These are phyloP conservation scores for Aspergillus taichungensis DNA, from an alignment of 495 filamentous ascomycete species.

Conservation along the genomic window DNA sequence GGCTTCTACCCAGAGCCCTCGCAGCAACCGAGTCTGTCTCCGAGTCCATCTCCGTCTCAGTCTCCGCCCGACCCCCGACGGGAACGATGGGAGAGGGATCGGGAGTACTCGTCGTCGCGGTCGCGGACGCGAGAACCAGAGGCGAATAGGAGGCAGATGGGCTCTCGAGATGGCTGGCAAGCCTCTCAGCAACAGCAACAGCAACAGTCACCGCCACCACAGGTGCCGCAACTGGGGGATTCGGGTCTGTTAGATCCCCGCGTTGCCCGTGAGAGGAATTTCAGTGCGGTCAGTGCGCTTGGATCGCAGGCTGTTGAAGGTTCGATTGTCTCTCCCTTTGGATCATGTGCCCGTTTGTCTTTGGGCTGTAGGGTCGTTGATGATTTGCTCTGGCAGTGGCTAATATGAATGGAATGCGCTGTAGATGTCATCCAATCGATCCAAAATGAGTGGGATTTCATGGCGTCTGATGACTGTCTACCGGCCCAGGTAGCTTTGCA, in stretches of 20 bases:
- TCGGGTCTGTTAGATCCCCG: conserved; percentile 13
- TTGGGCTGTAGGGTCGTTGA: not conserved
- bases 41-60: conserved; percentile 16
- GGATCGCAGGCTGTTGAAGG: conserved; percentile 36
- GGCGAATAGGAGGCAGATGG: conserved; percentile 17
- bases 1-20: conserved; percentile 33
- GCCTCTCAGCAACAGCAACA: no score
- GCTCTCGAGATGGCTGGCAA: conserved; percentile 17
- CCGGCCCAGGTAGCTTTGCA: conserved; percentile 89
- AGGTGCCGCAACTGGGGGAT: conserved; percentile 9
- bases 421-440: conserved; percentile 61
- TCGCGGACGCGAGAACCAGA: conserved; percentile 31
- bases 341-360: not conserved
- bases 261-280: conserved; percentile 18
- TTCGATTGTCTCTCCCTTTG: conserved; percentile 9
- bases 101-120: conserved; percentile 28
- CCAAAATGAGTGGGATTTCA: conserved; percentile 80
- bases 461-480: conserved; percentile 78
- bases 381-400: not conserved
- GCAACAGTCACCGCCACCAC: no score
- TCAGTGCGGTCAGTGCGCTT: conserved; percentile 2
- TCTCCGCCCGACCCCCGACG: conserved; percentile 21
- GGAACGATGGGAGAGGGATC: conserved; percentile 28
- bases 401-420: not conserved
- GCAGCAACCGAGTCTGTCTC: conserved; percentile 20